Base-by-base conservation (phyloP, 1,139 yeast species). In the Nakaseomyces bracarensis region DNA sequence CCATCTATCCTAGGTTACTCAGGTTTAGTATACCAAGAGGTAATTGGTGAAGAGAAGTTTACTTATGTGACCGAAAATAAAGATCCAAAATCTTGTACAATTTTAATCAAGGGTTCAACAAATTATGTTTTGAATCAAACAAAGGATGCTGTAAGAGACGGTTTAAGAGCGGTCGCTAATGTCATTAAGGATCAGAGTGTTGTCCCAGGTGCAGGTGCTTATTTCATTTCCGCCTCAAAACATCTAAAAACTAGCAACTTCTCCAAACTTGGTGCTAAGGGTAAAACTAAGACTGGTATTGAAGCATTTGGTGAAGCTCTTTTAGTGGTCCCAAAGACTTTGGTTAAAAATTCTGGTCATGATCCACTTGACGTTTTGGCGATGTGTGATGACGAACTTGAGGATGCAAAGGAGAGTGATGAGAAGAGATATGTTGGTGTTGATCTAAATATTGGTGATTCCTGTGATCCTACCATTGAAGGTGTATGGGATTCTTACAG, bases 201-300 rank as follows among this genome's bases (percentile, higher is more conserved):
- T 39, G 79, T 93, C 40, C 96, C 98, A 5, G 99, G 99, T 46
- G 98, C 94, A 1, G 99, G 99, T 45, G 91, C 98, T 3, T 93
- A 82, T 66, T 93, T 82, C 69, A 71, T 93, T 59, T 79, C 94
- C 42, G 84, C 91, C 46, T 74, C 86, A 44, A 74, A 79, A 54
- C 75, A 85, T 58, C 70, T 93, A 49, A 65, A 70, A 43, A 66
- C 67, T 46, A 45, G 57, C 16, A 69, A 73, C 44, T 60, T 69
- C 49, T 74, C 71, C 29, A 68, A 71, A 49, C 66, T 75, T 46
- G 67, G 72, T 40, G 81, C 85, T 48, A 84, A 82, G 62, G 98
- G 98, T 44, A 83, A 85, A 64, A 75, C 79, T 49, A 84, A 89
- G 66, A 78, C 94, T 11, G 99, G 98, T 49, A 76, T 91, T 41